Evolutionary conservation across 345 rosid species (phyloP).

Genomic region (Anastatica hierochuntica): DNA sequence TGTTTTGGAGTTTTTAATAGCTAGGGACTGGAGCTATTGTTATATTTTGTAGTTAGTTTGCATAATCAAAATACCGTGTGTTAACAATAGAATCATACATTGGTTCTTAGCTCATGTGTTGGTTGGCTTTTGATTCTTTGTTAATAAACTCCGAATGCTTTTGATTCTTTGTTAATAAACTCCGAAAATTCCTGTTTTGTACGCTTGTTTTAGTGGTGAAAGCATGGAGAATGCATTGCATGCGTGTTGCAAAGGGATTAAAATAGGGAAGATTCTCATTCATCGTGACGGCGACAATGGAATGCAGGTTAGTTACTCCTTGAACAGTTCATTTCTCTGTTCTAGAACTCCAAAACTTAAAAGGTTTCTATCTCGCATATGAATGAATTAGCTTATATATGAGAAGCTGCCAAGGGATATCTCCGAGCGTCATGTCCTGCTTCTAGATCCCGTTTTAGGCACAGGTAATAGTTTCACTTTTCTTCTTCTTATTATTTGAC

Average conservation of each 20-base stretch:
- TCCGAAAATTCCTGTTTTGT: background rate
- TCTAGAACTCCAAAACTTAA: background rate
- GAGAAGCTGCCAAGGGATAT: slow-evolving; percentile 98
- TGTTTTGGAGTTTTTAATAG: background rate
- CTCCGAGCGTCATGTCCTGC: slow-evolving; percentile 89
- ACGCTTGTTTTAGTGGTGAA: slow-evolving; percentile 61
- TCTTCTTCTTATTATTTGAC: background rate
- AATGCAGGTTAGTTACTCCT: slow-evolving; percentile 44
- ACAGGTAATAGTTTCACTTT: slow-evolving; percentile 46
- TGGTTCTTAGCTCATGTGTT: too few relatives aligned
- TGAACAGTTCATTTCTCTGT: background rate
- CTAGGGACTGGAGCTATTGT: too few relatives aligned
- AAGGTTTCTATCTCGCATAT: background rate
- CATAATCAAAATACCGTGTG: too few relatives aligned
- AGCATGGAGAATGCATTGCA: slow-evolving; percentile 99
- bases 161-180: too few relatives aligned
- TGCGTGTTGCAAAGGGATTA: slow-evolving; percentile 96
- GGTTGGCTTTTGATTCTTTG: too few relatives aligned
- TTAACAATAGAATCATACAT: too few relatives aligned
- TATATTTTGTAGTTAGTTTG: too few relatives aligned
- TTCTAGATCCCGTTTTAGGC: slow-evolving; percentile 90
- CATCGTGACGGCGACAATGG: slow-evolving; percentile 99
- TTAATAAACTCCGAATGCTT: too few relatives aligned
- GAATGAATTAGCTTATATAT: slow-evolving; percentile 60
- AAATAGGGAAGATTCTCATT: slow-evolving; percentile 93